Base-by-base conservation (phyloP, 169 alveolate species). In the Eimeria necatrix region DNA sequence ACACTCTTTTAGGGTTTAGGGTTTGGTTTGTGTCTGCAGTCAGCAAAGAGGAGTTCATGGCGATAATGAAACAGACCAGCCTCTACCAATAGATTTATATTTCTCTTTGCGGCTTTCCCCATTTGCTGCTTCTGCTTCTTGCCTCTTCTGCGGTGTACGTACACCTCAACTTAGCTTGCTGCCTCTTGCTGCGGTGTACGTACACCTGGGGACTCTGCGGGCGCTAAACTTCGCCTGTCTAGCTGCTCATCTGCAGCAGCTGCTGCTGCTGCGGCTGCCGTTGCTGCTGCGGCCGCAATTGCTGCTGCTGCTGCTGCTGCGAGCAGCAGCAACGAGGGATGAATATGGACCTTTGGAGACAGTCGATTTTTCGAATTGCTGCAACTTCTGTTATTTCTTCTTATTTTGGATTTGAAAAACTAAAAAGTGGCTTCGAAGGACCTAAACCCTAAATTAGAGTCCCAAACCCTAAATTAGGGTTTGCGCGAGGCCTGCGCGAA, bases 41-140 rank as follows among this genome's bases (percentile, higher is more conserved):
- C 52, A 94, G 91, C 71, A 71, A 87, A 49, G 94, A 74, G 73
- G 96, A 94, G 59, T 94, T 94, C 71, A 24, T 89, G 53, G 46
- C 85, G 53, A 94, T 94, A 22, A 94, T 94, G 96, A 87, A 88
- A 78, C 96, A 94, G 80, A 94, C 96, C 88, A 88, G 95, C 52
- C 88, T 94, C 46, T 94, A 94, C 59, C 91, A 74, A 48, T 32
- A 22, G 68, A 49, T 20, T 14, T 76, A 18, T 4, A 18, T 51
- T 26, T 76, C 59, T 76, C 22, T 26, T 76, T 51, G 4, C n/a
- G 6, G 14, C n/a, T 76, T 76, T 76, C 87, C 22, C 22, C 87
- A 20, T 76, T 18, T 0, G 94, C 89, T 48, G 71, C 96, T 4
- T 76, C 7, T 41, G 7, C 24, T 76, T 18, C 59, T 49, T 76